These are phyloP conservation scores for Nidularia pulvinata DNA, from an alignment of 768 basidiomycete species.

Conservation along the genomic window DNA sequence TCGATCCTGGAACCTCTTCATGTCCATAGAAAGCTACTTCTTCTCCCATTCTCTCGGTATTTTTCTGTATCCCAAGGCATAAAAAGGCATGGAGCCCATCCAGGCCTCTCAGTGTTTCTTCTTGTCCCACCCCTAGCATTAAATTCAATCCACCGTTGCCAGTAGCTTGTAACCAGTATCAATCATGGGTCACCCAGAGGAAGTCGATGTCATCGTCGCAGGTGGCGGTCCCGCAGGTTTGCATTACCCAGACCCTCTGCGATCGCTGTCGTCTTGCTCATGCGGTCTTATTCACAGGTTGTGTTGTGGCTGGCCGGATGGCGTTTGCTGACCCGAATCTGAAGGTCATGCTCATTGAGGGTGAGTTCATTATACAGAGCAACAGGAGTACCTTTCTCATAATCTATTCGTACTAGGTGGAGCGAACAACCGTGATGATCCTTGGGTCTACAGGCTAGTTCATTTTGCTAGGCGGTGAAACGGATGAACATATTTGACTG, in stretches of 20 bases:
- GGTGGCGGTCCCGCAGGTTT: constrained; percentile 69
- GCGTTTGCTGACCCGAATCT: constrained; percentile 72
- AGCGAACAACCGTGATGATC: constrained; percentile 72
- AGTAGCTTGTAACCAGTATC: not conserved
- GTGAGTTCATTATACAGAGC: constrained; percentile 19
- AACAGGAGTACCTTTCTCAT: too few relatives aligned
- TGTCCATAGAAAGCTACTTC: not conserved
- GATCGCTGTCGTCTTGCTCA: not conserved
- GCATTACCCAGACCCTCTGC: not conserved
- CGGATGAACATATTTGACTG: not conserved
- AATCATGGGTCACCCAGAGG: constrained; percentile 58
- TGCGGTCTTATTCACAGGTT: constrained; percentile 31
- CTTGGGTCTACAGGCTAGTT: constrained; percentile 65
- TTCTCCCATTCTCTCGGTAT: not conserved
- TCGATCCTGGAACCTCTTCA: not conserved
- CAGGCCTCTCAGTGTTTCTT: not conserved
- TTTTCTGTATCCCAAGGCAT: not conserved
- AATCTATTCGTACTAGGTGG: constrained; percentile 35
- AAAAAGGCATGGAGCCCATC: not conserved
- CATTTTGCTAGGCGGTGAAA: not conserved
- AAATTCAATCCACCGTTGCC: not conserved
- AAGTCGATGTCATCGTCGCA: constrained; percentile 72
- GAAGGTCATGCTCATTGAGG: constrained; percentile 79
- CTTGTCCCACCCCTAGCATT: not conserved
- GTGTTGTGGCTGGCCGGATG: constrained; percentile 67